These are phyloP conservation scores for Penicillium coffeae DNA, from an alignment of 495 filamentous ascomycete species.

Conservation along the genomic window DNA sequence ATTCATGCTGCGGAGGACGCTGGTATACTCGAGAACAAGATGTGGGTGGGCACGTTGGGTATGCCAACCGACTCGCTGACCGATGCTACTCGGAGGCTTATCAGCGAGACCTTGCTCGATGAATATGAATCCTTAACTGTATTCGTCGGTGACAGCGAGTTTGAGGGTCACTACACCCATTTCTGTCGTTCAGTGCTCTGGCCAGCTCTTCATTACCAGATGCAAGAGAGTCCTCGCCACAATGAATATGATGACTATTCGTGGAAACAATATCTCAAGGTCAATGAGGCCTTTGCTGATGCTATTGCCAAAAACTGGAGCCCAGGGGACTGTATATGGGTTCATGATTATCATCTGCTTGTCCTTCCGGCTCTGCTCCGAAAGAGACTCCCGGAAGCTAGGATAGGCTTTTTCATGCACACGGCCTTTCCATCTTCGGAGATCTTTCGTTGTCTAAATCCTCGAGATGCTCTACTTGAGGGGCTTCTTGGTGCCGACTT, in stretches of 20 bases:
- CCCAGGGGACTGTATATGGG: constrained; percentile 80
- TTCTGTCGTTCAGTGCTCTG: constrained; percentile 84
- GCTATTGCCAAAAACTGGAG: constrained; percentile 80
- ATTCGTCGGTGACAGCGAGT: constrained; percentile 76
- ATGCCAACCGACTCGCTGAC: constrained; percentile 81
- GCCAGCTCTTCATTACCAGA: constrained; percentile 91
- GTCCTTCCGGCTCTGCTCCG: constrained; percentile 77
- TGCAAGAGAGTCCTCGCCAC: constrained; percentile 90
- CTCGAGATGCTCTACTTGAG: constrained; percentile 73
- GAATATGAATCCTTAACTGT: constrained; percentile 75
- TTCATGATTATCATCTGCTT: constrained; percentile 88
- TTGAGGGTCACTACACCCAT: constrained; percentile 83
- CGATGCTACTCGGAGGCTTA: constrained; percentile 65
- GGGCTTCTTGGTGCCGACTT: constrained; percentile 86
- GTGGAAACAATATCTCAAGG: constrained; percentile 83
- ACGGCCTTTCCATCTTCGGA: constrained; percentile 90
- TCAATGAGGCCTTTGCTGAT: constrained; percentile 85
- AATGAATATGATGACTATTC: constrained; percentile 91
- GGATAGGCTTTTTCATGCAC: constrained; percentile 91
- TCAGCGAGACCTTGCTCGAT: constrained; percentile 69
- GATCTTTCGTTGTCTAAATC: constrained; percentile 78
- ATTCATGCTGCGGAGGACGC: constrained; percentile 64
- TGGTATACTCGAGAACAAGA: constrained; percentile 57
- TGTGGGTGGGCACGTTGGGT: constrained; percentile 82
- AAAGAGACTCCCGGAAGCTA: constrained; percentile 70